These are phyloP conservation scores for Hemisphaericaspora xylofermentans DNA, from an alignment of 1,139 yeast genomes.

Conservation along the genomic window DNA sequence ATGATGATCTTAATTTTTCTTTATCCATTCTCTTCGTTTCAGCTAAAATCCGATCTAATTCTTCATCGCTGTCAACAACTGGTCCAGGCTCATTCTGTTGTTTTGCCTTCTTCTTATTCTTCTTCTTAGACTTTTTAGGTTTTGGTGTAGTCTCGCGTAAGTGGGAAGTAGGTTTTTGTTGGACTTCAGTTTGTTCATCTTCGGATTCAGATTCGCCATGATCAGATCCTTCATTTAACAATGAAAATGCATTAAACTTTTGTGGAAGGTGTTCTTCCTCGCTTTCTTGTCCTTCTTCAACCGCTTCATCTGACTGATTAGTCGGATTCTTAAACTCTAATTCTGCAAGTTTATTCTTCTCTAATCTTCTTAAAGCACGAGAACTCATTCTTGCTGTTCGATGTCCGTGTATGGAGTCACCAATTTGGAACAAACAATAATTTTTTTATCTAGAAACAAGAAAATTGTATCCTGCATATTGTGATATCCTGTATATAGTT, in stretches of 20 bases:
- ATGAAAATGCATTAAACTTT: slow-evolving; percentile 53
- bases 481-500: too few relatives aligned
- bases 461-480: too few relatives aligned
- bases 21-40: slow-evolving; percentile 34
- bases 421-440: not conserved
- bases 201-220: slow-evolving; percentile 26
- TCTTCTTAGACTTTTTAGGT: slow-evolving; percentile 10
- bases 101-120: slow-evolving; percentile 19
- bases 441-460: not conserved
- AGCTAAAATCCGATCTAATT: slow-evolving; percentile 39
- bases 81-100: slow-evolving; percentile 23
- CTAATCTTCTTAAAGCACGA: slow-evolving; percentile 58
- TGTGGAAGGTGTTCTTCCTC: slow-evolving; percentile 13
- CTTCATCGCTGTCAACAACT: slow-evolving; percentile 36
- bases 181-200: slow-evolving; percentile 13
- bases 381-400: slow-evolving; percentile 52
- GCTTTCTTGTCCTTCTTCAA: slow-evolving; percentile 14
- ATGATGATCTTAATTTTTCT: slow-evolving; percentile 11
- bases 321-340: slow-evolving; percentile 1
- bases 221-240: slow-evolving; percentile 44
- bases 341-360: slow-evolving; percentile 39
- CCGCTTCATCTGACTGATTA: slow-evolving; percentile 12
- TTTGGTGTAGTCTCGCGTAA: not conserved
- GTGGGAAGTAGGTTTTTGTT: not conserved
- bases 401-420: not conserved